Evolutionary conservation across 495 filamentous ascomycete species (phyloP).

Genomic region (Parachaetomium inaequale): DNA sequence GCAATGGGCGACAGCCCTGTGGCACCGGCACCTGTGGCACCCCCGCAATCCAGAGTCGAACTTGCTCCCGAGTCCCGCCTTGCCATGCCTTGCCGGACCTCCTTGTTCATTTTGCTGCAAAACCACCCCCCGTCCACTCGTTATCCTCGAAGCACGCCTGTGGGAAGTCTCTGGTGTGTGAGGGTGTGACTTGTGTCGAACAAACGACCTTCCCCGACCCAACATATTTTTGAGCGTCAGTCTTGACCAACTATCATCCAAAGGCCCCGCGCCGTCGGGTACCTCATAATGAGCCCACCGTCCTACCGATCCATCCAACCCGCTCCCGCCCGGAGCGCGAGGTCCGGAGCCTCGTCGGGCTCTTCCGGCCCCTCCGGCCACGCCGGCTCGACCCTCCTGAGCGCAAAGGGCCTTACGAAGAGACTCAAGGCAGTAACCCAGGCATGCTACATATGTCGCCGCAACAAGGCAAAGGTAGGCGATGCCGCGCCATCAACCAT

Average conservation of each 20-base stretch:
- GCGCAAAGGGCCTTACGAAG: conserved; percentile 19
- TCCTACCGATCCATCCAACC: conserved; percentile 22
- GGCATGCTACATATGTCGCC: conserved; percentile 27
- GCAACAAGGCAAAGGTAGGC: conserved; percentile 26
- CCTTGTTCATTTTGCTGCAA: no score
- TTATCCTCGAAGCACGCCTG: no score
- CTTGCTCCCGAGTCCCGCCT: background rate
- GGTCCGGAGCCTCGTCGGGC: conserved; percentile 7
- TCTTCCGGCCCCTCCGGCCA: conserved; percentile 1
- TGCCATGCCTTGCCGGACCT: background rate
- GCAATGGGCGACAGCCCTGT: background rate
- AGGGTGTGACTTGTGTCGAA: background rate
- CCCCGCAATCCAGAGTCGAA: background rate
- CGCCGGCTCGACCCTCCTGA: background rate
- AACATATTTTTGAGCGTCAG: background rate
- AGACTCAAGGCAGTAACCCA: conserved; percentile 28
- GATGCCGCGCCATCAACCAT: background rate
- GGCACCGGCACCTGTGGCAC: background rate
- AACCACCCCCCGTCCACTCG: no score
- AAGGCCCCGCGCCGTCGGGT: background rate
- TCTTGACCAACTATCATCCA: background rate
- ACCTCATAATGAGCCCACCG: conserved; percentile 12
- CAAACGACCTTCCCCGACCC: background rate
- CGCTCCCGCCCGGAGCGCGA: conserved; percentile 13
- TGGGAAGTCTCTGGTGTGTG: no score